Percentiles rank a stretch among this genome's conserved stretches.
Conservation (phyloP, 228 moss, liverwort and hornwort genomes). For the Sphagnum fallax region DNA sequence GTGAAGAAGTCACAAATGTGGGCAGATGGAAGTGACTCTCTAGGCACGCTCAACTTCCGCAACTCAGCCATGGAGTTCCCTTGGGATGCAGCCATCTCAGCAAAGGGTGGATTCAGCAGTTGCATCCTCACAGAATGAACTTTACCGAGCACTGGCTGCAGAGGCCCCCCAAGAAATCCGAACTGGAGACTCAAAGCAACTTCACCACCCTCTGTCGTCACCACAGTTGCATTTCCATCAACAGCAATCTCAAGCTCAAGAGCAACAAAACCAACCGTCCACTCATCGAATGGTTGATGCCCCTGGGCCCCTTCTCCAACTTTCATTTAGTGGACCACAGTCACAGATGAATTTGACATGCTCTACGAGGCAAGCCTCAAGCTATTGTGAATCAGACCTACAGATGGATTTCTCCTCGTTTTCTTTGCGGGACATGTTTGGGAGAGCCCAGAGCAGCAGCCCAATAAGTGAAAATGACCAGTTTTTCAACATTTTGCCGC, state of each 20-base stretch:
- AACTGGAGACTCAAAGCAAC: constrained; percentile 46
- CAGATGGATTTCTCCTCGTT: constrained; percentile 59
- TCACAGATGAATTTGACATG: constrained; percentile 46
- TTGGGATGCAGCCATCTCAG: constrained; percentile 62
- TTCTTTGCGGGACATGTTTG: constrained; percentile 60
- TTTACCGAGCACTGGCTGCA: constrained; percentile 64
- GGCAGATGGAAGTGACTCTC: constrained; percentile 45
- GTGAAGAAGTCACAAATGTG: constrained; percentile 50
- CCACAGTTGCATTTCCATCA: constrained; percentile 57
- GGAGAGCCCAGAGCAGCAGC: constrained; percentile 46
- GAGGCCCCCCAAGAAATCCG: constrained; percentile 75
- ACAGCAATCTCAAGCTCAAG: constrained; percentile 21
- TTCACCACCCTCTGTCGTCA: constrained; percentile 40
- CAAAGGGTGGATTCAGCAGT: constrained; percentile 20
- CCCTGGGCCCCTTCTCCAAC: constrained; percentile 49
- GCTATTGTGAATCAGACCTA: constrained; percentile 56
- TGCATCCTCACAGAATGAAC: constrained; percentile 48
- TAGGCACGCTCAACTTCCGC: constrained; percentile 47
- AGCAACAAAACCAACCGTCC: constrained; percentile 24
- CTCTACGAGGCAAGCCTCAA: constrained; percentile 43
- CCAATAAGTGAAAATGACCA: constrained; percentile 42
- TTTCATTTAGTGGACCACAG: constrained; percentile 61
- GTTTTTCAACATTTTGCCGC: constrained; percentile 38
- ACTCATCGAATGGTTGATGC: constrained; percentile 37
- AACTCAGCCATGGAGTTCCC: constrained; percentile 51